phyloP scores from a whole-genome alignment of 306 rosid species.

The Canavalia gladiata region DNA sequence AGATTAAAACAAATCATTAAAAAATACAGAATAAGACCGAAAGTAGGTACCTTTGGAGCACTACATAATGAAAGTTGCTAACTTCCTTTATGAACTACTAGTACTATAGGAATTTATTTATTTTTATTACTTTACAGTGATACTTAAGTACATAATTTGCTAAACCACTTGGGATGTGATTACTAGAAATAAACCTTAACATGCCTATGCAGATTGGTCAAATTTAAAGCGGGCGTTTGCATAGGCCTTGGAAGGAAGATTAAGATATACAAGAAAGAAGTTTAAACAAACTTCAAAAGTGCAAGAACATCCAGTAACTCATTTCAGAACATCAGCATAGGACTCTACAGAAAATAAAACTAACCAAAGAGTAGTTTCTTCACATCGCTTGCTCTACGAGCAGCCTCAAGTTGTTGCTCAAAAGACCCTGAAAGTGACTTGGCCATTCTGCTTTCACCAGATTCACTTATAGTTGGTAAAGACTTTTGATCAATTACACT shows the following conservation, averaged over 20 bases:
- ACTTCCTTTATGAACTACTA: neutral
- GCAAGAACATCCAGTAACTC: neutral
- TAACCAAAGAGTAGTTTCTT: constrained; percentile 93
- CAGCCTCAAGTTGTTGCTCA: constrained; percentile 93
- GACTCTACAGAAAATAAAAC: constrained; percentile 49
- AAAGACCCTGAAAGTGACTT: constrained; percentile 71
- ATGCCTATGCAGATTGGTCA: neutral
- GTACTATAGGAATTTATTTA: neutral
- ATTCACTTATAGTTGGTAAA: constrained; percentile 55
- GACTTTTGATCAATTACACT: constrained; percentile 48
- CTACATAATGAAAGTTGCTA: neutral
- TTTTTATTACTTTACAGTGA: neutral
- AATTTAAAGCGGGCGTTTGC: neutral
- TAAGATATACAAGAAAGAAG: neutral
- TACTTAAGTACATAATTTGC: constrained; percentile 9
- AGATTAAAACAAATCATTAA: neutral
- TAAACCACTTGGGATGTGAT: neutral
- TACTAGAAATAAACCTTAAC: neutral
- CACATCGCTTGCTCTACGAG: constrained; percentile 88
- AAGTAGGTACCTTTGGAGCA: constrained; percentile 1
- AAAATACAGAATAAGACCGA: neutral
- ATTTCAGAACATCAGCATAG: constrained; percentile 12
- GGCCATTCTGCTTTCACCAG: constrained; percentile 51
- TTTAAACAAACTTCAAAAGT: neutral
- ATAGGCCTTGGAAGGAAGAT: constrained; percentile 4